phyloP scores from a whole-genome alignment of 2,329 filamentous ascomycete species.

The Curvularia verruculosa region DNA sequence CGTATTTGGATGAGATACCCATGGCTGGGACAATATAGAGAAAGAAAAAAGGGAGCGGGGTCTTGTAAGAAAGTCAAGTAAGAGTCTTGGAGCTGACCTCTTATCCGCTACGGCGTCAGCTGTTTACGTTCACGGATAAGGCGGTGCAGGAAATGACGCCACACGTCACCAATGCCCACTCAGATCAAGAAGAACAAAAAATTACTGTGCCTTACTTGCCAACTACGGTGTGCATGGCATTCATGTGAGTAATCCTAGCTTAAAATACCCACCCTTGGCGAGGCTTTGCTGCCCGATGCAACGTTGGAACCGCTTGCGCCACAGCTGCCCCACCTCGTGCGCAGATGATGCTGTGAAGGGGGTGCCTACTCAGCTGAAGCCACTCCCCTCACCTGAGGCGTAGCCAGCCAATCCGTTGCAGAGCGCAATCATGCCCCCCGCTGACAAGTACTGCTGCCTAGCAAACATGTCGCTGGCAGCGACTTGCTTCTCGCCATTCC shows the following conservation, averaged over 20 bases:
- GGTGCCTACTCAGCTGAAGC: background rate
- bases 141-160: conserved; percentile 19
- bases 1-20: conserved; percentile 42
- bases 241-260: background rate
- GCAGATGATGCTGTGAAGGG: conserved; percentile 4
- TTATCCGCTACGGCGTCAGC: conserved; percentile 16
- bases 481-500: background rate
- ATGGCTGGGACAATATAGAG: conserved; percentile 25
- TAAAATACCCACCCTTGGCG: background rate
- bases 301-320: conserved; percentile 13
- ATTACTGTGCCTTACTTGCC: background rate
- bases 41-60: background rate
- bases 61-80: conserved; percentile 5
- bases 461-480: background rate
- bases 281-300: conserved; percentile 13
- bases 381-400: background rate
- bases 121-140: conserved; percentile 17
- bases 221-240: background rate
- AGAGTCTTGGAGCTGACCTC: conserved; percentile 7
- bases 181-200: background rate
- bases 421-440: background rate
- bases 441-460: background rate
- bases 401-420: background rate
- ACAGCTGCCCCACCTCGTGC: conserved; percentile 15
- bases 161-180: conserved; percentile 9